Conservation (phyloP, 148 eudicot genomes). For the Pouteria glomerata region DNA sequence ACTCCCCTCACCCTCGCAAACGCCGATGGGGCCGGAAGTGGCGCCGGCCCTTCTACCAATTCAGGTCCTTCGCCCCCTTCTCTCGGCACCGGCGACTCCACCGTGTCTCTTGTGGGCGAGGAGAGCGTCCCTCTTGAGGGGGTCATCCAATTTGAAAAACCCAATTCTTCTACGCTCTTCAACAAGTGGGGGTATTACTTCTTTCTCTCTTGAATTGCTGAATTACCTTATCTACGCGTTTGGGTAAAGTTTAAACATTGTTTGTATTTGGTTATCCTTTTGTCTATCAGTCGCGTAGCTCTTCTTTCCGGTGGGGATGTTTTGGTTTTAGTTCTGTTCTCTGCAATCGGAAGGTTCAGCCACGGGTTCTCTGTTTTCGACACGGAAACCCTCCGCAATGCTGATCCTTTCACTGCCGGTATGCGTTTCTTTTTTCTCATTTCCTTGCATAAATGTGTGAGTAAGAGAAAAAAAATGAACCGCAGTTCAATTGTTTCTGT, state of each 20-base stretch:
- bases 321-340: constrained; percentile 63
- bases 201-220: too few relatives aligned
- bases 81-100: constrained; percentile 10
- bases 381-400: constrained; percentile 69
- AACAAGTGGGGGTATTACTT: constrained; percentile 72
- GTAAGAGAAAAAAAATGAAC: not conserved
- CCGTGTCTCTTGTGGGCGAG: constrained; percentile 44
- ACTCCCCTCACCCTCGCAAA: constrained; percentile 16
- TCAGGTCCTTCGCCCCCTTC: constrained; percentile 23
- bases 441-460: not conserved
- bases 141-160: constrained; percentile 82
- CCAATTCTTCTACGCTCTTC: constrained; percentile 40
- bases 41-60: constrained; percentile 15
- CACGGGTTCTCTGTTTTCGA: constrained; percentile 88
- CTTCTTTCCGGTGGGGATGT: constrained; percentile 94
- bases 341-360: constrained; percentile 89
- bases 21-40: constrained; percentile 14
- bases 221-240: too few relatives aligned
- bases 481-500: not conserved
- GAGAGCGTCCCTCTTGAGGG: constrained; percentile 85
- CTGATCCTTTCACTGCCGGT: constrained; percentile 97
- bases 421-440: constrained; percentile 3
- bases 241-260: not conserved
- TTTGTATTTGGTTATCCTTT: not conserved
- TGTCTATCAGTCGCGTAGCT: constrained; percentile 57